Conservation (phyloP, 208 protist species). For the Novymonas esmeraldas region DNA sequence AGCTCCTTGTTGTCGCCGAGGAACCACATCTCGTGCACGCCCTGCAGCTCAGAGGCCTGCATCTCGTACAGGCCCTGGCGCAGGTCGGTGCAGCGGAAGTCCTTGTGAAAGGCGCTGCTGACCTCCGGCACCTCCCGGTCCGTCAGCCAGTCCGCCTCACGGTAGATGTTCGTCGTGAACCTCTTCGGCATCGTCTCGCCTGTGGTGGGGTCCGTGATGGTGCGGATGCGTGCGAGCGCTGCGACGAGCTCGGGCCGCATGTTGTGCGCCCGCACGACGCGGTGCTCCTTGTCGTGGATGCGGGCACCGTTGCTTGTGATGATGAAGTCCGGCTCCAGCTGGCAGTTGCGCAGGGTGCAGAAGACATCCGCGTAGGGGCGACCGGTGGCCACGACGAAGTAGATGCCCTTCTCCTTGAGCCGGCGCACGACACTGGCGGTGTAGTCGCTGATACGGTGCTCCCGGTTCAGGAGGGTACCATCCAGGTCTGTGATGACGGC, state of each 20-base stretch:
- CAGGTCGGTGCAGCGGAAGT: conserved; percentile 20
- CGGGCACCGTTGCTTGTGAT: conserved; percentile 56
- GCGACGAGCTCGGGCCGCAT: conserved; percentile 38
- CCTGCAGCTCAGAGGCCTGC: conserved; percentile 16
- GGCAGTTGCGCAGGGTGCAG: conserved; percentile 14
- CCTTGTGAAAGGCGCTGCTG: conserved; percentile 32
- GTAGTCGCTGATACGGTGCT: conserved; percentile 43
- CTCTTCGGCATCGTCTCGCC: conserved; percentile 21
- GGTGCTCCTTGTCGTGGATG: conserved; percentile 35
- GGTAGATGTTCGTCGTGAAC: conserved; percentile 59
- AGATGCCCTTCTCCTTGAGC: conserved; percentile 34
- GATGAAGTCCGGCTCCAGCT: conserved; percentile 41
- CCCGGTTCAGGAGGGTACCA: conserved; percentile 46
- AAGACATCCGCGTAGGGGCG: conserved; percentile 40
- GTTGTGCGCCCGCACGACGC: conserved; percentile 44
- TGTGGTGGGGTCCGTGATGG: not conserved
- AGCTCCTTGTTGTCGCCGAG: conserved; percentile 24
- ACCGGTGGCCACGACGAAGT: conserved; percentile 45
- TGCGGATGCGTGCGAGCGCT: conserved; percentile 29
- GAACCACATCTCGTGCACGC: conserved; percentile 38
- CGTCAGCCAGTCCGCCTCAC: conserved; percentile 54
- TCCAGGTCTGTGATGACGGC: conserved; percentile 52
- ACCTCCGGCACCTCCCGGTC: conserved; percentile 34
- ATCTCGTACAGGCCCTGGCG: conserved; percentile 27
- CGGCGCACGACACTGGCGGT: conserved; percentile 24